A percentile compares a stretch with the other conserved stretches of the same genome.
Conservation (phyloP, 768 basidiomycete species). For the Clitopilus hobsonii region DNA sequence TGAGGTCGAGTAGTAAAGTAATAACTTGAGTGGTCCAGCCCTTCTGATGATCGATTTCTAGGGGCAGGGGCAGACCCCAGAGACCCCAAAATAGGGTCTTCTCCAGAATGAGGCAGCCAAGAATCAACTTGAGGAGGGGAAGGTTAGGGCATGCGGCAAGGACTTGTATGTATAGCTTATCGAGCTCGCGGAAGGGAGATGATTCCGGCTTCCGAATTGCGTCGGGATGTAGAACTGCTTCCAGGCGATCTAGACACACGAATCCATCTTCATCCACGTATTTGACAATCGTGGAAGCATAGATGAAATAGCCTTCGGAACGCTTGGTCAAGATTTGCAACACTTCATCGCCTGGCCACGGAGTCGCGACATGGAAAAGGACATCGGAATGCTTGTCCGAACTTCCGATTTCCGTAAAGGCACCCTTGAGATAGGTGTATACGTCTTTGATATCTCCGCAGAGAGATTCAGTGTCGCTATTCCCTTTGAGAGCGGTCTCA, state of each 20-base stretch:
- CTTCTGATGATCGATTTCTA: background rate
- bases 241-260: background rate
- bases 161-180: background rate
- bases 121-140: background rate
- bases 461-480: background rate
- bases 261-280: background rate
- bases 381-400: background rate
- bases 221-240: background rate
- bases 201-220: background rate
- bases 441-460: background rate
- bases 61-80: background rate
- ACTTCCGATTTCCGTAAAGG: background rate
- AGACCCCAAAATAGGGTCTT: background rate
- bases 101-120: background rate
- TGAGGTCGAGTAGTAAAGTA: background rate
- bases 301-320: constrained; percentile 1
- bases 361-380: background rate
- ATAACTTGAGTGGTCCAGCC: background rate
- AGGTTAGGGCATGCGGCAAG: background rate
- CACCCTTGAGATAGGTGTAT: background rate
- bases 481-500: background rate
- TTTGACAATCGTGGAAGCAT: background rate
- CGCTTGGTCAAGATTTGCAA: background rate
- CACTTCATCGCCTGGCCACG: background rate
- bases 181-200: background rate